Conservation (phyloP, 352 stramenopile genomes). For the Globisporangium radiosum region DNA sequence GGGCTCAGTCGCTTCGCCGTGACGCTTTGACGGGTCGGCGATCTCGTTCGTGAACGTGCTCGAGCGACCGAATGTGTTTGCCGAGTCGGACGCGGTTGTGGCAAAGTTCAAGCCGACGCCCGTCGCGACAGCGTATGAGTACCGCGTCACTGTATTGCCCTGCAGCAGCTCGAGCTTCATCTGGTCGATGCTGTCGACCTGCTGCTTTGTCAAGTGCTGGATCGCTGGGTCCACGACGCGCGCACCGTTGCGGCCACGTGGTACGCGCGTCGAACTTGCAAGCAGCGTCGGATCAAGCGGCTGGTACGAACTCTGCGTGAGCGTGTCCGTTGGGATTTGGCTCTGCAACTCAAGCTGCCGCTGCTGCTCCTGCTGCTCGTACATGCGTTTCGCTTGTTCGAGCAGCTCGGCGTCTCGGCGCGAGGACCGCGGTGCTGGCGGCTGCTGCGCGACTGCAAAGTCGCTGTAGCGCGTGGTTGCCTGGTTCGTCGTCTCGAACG, state of each 20-base stretch:
- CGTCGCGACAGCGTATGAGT: conserved; percentile 59
- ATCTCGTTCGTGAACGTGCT: conserved; percentile 77
- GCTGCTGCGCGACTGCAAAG: conserved; percentile 21
- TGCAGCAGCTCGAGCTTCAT: conserved; percentile 55
- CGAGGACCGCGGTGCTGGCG: conserved; percentile 31
- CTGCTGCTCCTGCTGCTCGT: conserved; percentile 24
- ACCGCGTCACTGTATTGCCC: conserved; percentile 42
- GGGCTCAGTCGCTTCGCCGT: conserved; percentile 66
- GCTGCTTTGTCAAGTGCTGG: conserved; percentile 47
- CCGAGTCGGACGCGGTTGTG: conserved; percentile 38
- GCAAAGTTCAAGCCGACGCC: conserved; percentile 51
- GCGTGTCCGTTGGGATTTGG: conserved; percentile 15
- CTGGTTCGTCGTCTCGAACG: conserved; percentile 56
- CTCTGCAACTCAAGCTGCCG: conserved; percentile 20
- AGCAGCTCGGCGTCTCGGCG: conserved; percentile 35
- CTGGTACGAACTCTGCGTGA: conserved; percentile 33
- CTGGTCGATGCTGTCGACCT: conserved; percentile 72
- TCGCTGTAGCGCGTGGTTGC: conserved; percentile 43
- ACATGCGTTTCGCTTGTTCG: conserved; percentile 32
- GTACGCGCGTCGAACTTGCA: conserved; percentile 26
- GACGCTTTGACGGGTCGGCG: conserved; percentile 46
- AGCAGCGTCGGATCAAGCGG: conserved; percentile 26
- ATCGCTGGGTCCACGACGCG: conserved; percentile 42
- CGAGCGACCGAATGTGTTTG: conserved; percentile 55
- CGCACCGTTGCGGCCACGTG: conserved; percentile 47